These are phyloP conservation scores for Kokia cookei DNA, from an alignment of 441 rosid species.

Conservation along the genomic window DNA sequence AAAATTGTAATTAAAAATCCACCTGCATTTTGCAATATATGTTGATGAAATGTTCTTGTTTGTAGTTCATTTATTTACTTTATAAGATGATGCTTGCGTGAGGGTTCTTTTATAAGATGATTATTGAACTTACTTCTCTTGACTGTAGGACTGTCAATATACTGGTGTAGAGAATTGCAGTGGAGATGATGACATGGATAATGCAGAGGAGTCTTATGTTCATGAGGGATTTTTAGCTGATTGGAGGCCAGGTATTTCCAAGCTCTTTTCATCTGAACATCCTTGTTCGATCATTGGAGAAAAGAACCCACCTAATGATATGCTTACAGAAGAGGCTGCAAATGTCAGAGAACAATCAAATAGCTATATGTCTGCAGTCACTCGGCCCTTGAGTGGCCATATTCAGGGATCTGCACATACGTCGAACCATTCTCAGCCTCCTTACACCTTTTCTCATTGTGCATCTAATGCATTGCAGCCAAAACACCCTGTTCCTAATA, in stretches of 20 bases:
- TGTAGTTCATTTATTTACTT: neutral
- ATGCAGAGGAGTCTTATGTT: conserved; percentile 61
- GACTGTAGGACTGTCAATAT: conserved; percentile 48
- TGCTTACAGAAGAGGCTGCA: conserved; percentile 19
- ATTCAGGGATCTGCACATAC: conserved; percentile 30
- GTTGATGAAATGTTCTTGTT: neutral
- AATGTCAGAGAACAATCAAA: conserved; percentile 28
- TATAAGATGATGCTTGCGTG: conserved; percentile 6
- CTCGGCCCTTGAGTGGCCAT: conserved; percentile 28
- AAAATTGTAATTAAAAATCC: neutral
- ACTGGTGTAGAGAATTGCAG: conserved; percentile 43
- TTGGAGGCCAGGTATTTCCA: conserved; percentile 63
- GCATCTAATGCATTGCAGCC: conserved; percentile 19
- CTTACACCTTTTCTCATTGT: conserved; percentile 18
- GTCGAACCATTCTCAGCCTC: conserved; percentile 20
- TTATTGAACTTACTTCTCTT: neutral
- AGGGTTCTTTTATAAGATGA: conserved; percentile 8
- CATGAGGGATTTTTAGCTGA: conserved; percentile 89
- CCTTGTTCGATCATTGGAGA: conserved; percentile 27
- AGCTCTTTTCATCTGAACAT: conserved; percentile 23
- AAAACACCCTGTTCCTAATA: conserved; percentile 23
- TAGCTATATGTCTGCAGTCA: conserved; percentile 18
- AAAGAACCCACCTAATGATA: conserved; percentile 24
- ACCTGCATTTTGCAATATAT: neutral
- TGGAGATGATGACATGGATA: conserved; percentile 56